phyloP scores from a whole-genome alignment of 768 basidiomycete genomes.

The Podaxis pistillaris region DNA sequence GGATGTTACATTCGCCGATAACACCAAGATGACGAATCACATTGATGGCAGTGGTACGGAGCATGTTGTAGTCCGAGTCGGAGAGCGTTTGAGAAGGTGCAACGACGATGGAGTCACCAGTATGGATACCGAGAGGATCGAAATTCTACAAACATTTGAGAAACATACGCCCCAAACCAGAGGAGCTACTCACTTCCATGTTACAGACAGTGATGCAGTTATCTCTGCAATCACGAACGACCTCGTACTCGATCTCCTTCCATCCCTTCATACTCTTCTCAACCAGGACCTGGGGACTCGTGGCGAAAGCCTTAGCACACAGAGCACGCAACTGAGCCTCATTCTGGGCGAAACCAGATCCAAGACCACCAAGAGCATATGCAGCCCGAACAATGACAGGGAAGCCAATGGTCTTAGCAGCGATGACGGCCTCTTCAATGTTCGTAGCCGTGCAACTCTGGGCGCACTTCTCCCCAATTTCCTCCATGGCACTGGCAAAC shows the following conservation, averaged over 20 bases:
- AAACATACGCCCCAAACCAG: background rate
- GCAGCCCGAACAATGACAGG: slow-evolving; percentile 97
- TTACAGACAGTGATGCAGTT: slow-evolving; percentile 99
- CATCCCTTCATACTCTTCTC: slow-evolving; percentile 99
- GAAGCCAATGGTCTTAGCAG: slow-evolving; percentile 84
- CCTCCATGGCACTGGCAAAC: slow-evolving; percentile 91
- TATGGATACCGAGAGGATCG: slow-evolving; percentile 97
- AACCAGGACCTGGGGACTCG: slow-evolving; percentile 96
- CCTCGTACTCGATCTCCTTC: slow-evolving; percentile 99
- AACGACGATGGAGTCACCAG: slow-evolving; percentile 97
- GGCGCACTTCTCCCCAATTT: slow-evolving; percentile 95
- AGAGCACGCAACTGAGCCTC: slow-evolving; percentile 86
- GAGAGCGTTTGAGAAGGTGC: slow-evolving; percentile 98
- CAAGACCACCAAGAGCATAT: slow-evolving; percentile 93
- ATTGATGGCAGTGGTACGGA: slow-evolving; percentile 96
- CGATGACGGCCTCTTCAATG: slow-evolving; percentile 76
- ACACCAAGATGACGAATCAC: slow-evolving; percentile 99
- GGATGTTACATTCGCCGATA: slow-evolving; percentile 98
- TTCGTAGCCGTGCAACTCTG: slow-evolving; percentile 88
- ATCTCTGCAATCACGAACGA: slow-evolving; percentile 94
- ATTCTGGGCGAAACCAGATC: slow-evolving; percentile 94
- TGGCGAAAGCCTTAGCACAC: slow-evolving; percentile 94
- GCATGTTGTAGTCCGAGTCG: slow-evolving; percentile 99
- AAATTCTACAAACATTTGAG: slow-evolving; percentile 70
- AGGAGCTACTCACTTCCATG: slow-evolving; percentile 83